Percentiles rank a stretch among this genome's conserved stretches.
Evolutionary conservation across 139 green algal species (phyloP).

Genomic region (Tetraselmis chui): DNA sequence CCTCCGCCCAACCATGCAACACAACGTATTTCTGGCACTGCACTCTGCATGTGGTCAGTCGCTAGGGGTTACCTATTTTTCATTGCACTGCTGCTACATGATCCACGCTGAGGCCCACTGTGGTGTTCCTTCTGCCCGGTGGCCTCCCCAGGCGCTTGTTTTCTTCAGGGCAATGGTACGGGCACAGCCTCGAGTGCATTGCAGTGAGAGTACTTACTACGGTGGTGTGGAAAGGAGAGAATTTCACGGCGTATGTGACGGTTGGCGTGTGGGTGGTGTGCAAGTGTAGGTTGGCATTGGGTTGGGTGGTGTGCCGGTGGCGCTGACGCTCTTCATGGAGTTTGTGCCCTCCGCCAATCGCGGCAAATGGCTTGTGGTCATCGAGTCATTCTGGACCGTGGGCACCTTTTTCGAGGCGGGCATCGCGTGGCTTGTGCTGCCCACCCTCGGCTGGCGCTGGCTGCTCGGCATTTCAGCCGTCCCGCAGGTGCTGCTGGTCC

Average conservation of each 20-base stretch:
- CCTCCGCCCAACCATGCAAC: background rate
- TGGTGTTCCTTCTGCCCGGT: background rate
- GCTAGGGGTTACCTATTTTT: too few species aligned
- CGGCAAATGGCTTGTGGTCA: constrained; percentile 44
- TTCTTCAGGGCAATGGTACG: constrained; percentile 9
- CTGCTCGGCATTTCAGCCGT: constrained; percentile 42
- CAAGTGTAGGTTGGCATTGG: constrained; percentile 50
- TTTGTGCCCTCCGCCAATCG: constrained; percentile 45
- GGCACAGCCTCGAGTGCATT: background rate
- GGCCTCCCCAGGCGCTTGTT: constrained; percentile 16
- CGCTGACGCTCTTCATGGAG: constrained; percentile 63
- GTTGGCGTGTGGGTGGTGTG: too few species aligned
- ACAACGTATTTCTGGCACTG: too few species aligned
- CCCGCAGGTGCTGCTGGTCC: constrained; percentile 44
- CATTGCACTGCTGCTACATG: constrained; percentile 9
- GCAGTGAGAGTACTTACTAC: too few species aligned
- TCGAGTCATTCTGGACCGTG: constrained; percentile 69
- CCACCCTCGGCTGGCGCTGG: constrained; percentile 54
- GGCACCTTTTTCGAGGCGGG: constrained; percentile 57
- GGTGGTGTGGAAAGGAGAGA: too few species aligned
- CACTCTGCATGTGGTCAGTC: too few species aligned
- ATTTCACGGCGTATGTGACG: background rate
- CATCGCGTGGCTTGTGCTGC: constrained; percentile 61
- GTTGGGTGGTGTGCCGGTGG: constrained; percentile 58
- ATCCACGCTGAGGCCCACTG: background rate